A percentile compares a stretch with the other conserved stretches of the same genome.
These are phyloP conservation scores for Pelargonium myrrhifolium DNA, from an alignment of 441 rosid species.

Conservation along the genomic window DNA sequence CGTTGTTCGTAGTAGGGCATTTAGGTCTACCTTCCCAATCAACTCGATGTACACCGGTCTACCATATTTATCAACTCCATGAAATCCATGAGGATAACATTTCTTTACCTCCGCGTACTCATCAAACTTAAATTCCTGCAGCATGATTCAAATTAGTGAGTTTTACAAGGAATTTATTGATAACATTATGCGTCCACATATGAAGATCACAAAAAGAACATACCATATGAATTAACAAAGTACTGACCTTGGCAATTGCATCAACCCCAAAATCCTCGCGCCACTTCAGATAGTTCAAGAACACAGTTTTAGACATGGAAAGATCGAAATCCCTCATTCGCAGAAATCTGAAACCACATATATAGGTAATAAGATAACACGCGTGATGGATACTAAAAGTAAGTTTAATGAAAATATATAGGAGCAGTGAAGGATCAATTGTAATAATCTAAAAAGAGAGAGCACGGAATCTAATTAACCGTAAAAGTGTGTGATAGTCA, in stretches of 20 bases:
- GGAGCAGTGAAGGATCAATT: no score
- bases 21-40: constrained; percentile 47
- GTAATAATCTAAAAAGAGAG: no score
- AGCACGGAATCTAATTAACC: no score
- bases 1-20: constrained; percentile 36
- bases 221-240: no score
- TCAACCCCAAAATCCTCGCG: constrained; percentile 41
- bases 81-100: constrained; percentile 56
- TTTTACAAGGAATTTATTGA: not conserved
- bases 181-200: not conserved
- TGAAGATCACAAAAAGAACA: no score
- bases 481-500: constrained; percentile 47
- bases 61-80: constrained; percentile 50
- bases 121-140: constrained; percentile 44
- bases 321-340: constrained; percentile 51
- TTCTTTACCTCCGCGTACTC: constrained; percentile 44
- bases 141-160: constrained; percentile 4
- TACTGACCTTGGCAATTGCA: constrained; percentile 33
- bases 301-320: constrained; percentile 41
- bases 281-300: constrained; percentile 45
- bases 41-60: constrained; percentile 55
- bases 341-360: constrained; percentile 32
- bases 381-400: no score
- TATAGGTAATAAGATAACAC: no score
- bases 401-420: no score